phyloP scores from a whole-genome alignment of 345 rosid genomes.

The Salix udensis region DNA sequence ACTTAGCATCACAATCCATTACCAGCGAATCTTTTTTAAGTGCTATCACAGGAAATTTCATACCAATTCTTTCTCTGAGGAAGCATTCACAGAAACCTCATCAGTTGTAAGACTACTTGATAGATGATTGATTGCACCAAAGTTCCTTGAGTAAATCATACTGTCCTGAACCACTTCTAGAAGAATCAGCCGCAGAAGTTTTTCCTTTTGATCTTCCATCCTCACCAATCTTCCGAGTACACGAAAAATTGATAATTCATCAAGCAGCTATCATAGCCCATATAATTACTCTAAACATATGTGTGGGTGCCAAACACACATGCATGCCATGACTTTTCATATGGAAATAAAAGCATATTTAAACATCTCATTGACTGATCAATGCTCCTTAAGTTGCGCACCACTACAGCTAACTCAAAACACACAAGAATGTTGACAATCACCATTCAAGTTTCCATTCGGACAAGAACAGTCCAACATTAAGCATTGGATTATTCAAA shows the following conservation, averaged over 20 bases:
- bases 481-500: background rate
- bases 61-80: slow-evolving; percentile 87
- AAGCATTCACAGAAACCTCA: slow-evolving; percentile 50
- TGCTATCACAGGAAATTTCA: slow-evolving; percentile 4
- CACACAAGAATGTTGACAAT: background rate
- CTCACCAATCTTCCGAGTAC: slow-evolving; percentile 26
- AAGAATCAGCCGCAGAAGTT: slow-evolving; percentile 16
- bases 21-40: background rate
- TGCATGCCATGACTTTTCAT: background rate
- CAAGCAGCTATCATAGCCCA: background rate
- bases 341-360: background rate
- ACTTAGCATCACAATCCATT: slow-evolving; percentile 1
- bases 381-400: background rate
- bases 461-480: background rate
- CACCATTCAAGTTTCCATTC: background rate
- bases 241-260: slow-evolving; percentile 13
- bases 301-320: background rate
- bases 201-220: slow-evolving; percentile 23
- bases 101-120: slow-evolving; percentile 42
- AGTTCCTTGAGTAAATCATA: too few species aligned
- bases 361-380: background rate
- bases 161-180: slow-evolving; percentile 27
- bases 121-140: background rate
- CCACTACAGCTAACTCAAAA: background rate
- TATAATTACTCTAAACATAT: background rate